These are phyloP conservation scores for Magnaporthales sp. DNA, from an alignment of 2,329 filamentous ascomycete genomes.

Conservation along the genomic window DNA sequence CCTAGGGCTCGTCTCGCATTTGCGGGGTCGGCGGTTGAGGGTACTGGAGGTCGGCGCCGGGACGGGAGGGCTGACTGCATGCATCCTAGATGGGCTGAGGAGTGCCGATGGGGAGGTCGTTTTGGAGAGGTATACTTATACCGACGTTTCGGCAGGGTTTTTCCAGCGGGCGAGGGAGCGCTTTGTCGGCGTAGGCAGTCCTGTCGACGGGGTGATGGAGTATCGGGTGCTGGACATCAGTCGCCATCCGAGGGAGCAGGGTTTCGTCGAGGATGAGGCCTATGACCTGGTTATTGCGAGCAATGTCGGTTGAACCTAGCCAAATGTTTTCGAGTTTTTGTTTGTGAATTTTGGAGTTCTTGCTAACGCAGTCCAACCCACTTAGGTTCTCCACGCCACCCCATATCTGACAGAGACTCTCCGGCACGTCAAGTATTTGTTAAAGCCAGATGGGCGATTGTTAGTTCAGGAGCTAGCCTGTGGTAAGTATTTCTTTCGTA, in stretches of 20 bases:
- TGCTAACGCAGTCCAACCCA: neutral
- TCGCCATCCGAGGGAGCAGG: neutral
- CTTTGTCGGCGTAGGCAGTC: slow-evolving; percentile 11
- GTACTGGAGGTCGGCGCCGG: too few species aligned
- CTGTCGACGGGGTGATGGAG: slow-evolving; percentile 1
- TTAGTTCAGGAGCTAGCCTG: neutral
- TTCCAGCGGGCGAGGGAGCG: slow-evolving; percentile 25
- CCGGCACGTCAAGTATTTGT: neutral
- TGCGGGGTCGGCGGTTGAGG: too few species aligned
- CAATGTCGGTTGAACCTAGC: neutral
- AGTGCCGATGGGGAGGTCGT: too few species aligned
- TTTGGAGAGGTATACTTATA: slow-evolving; percentile 26
- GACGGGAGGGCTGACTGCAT: too few species aligned
- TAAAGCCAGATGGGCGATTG: neutral
- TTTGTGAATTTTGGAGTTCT: too few species aligned
- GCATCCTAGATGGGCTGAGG: too few species aligned
- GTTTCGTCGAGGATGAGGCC: neutral
- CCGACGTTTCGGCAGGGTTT: slow-evolving; percentile 30
- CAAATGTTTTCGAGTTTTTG: neutral
- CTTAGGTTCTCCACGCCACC: neutral
- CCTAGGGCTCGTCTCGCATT: too few species aligned
- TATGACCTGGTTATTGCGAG: neutral
- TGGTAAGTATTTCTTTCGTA: too few species aligned
- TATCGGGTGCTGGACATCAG: neutral
- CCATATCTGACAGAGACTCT: neutral